phyloP scores from a whole-genome alignment of 2,329 filamentous ascomycete species.

The Xylaria multiplex region DNA sequence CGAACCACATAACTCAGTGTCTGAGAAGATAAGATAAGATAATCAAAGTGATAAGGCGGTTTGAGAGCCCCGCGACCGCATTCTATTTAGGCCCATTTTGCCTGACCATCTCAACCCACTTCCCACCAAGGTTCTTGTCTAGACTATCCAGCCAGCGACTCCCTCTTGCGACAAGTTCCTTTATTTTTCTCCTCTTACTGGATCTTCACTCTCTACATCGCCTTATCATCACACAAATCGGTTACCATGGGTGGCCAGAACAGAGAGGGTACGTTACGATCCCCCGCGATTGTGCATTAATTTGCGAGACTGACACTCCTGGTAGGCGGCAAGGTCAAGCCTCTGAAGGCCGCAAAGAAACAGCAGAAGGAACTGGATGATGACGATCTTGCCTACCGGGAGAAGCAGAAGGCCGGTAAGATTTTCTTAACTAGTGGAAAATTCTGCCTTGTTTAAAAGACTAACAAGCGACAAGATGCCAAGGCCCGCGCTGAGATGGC shows the following conservation, averaged over 20 bases:
- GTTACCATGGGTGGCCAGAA: conserved; percentile 71
- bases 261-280: conserved; percentile 66
- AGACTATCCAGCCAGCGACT: not conserved
- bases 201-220: not conserved
- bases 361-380: conserved; percentile 84
- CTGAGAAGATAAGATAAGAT: too few species aligned
- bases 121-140: not conserved
- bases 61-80: conserved; percentile 41
- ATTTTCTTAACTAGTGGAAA: conserved; percentile 29
- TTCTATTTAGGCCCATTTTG: conserved; percentile 19
- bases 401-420: conserved; percentile 87
- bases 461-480: conserved; percentile 65
- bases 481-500: conserved; percentile 87
- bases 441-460: not conserved
- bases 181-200: conserved; percentile 8
- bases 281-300: conserved; percentile 7
- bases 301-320: conserved; percentile 31
- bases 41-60: not conserved
- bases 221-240: not conserved
- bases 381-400: conserved; percentile 82
- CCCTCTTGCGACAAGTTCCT: conserved; percentile 16
- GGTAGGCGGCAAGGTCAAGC: conserved; percentile 82
- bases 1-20: too few species aligned
- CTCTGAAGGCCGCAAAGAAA: conserved; percentile 91
- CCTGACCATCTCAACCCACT: conserved; percentile 1